A percentile compares a stretch with the other conserved stretches of the same genome.
Conservation (phyloP, 2,329 filamentous ascomycete species). For the Neonectria ditissima region DNA sequence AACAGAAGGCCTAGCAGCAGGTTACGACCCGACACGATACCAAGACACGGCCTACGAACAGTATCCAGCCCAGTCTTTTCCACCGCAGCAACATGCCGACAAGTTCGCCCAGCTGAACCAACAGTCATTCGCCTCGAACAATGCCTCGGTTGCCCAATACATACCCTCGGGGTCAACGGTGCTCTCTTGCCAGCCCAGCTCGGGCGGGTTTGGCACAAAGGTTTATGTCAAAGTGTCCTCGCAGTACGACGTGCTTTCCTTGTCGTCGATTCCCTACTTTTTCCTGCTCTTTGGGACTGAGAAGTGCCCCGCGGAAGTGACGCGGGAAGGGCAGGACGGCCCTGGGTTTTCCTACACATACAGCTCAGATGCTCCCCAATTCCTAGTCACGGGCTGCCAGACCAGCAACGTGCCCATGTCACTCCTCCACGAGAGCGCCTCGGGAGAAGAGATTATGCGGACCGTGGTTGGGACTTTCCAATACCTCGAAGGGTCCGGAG, state of each 20-base stretch:
- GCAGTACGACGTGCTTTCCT: constrained; percentile 75
- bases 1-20: constrained; percentile 50
- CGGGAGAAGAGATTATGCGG: constrained; percentile 65
- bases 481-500: constrained; percentile 63
- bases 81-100: constrained; percentile 61
- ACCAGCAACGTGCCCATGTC: constrained; percentile 66
- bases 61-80: constrained; percentile 62
- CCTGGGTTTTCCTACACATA: constrained; percentile 78
- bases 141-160: constrained; percentile 73
- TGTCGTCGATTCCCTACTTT: constrained; percentile 68
- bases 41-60: constrained; percentile 67
- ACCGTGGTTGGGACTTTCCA: constrained; percentile 60
- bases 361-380: constrained; percentile 76
- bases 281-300: constrained; percentile 83
- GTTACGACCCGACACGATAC: constrained; percentile 71
- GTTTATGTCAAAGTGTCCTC: constrained; percentile 80
- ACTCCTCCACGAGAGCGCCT: constrained; percentile 64
- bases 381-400: constrained; percentile 62
- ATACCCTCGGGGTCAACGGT: constrained; percentile 72
- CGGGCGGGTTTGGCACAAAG: constrained; percentile 76
- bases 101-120: constrained; percentile 66
- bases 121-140: constrained; percentile 70
- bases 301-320: constrained; percentile 70
- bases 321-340: constrained; percentile 68
- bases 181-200: constrained; percentile 75